A percentile compares a stretch with the other conserved stretches of the same genome.
Conservation (phyloP, 139 green algal species). For the Nannochloris sp. region DNA sequence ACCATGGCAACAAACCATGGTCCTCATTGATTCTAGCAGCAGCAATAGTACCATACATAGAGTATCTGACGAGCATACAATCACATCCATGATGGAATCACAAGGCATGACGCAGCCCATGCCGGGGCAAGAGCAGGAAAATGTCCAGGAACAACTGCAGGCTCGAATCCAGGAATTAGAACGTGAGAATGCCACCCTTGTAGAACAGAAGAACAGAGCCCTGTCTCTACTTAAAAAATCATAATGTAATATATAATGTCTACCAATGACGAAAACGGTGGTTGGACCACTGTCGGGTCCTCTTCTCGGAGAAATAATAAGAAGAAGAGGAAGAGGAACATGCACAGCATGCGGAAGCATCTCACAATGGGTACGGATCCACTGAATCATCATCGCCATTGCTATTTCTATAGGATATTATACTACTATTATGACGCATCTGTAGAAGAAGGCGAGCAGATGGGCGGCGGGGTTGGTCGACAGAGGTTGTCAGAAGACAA, state of each 20-base stretch:
- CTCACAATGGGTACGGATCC: background rate
- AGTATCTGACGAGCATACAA: too few species aligned
- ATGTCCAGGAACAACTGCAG: background rate
- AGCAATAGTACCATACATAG: too few species aligned
- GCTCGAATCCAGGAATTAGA: slow-evolving; percentile 12
- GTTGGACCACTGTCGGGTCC: slow-evolving; percentile 12
- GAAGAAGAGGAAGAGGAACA: too few species aligned
- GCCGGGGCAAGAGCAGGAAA: background rate
- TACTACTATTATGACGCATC: too few species aligned
- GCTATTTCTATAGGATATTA: too few species aligned
- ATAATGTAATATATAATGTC: slow-evolving; percentile 11
- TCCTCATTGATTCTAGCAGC: too few species aligned
- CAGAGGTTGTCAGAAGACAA: too few species aligned
- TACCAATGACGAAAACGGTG: slow-evolving; percentile 32
- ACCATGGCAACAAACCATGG: too few species aligned
- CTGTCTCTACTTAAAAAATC: slow-evolving; percentile 9
- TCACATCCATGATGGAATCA: background rate
- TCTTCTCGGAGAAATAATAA: too few species aligned
- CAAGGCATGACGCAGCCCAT: background rate
- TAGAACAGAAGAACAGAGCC: slow-evolving; percentile 30
- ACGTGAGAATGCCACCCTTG: slow-evolving; percentile 27
- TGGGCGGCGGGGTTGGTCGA: too few species aligned
- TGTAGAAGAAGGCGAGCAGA: too few species aligned
- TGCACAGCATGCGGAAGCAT: slow-evolving; percentile 7
- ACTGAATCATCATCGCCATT: too few species aligned